These are phyloP conservation scores for Rutstroemia sp. DNA, from an alignment of 2,329 filamentous ascomycete genomes.

Conservation along the genomic window DNA sequence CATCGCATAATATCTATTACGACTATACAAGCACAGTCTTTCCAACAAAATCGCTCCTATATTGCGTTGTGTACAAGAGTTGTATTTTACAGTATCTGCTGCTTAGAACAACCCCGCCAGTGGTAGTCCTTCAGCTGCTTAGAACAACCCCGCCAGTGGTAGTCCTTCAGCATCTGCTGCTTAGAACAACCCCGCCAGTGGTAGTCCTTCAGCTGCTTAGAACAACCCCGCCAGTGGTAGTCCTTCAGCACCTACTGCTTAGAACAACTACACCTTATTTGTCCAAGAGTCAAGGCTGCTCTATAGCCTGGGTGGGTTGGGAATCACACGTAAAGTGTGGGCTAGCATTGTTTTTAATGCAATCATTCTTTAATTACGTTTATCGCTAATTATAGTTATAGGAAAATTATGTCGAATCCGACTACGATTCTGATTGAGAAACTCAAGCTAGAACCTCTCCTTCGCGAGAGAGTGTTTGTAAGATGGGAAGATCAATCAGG, in stretches of 20 bases:
- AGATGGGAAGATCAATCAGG: background rate
- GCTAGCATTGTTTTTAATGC: background rate
- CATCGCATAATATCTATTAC: background rate
- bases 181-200: no score
- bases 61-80: no score
- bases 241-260: no score
- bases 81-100: background rate
- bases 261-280: background rate
- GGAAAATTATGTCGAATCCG: background rate
- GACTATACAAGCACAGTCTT: no score
- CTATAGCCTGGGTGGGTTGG: conserved; percentile 1
- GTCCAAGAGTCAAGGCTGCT: background rate
- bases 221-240: no score
- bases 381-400: background rate
- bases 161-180: background rate
- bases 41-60: background rate
- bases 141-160: background rate
- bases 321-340: background rate
- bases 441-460: background rate
- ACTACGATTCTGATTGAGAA: background rate
- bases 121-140: background rate
- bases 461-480: background rate
- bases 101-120: background rate
- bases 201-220: no score
- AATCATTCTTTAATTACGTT: background rate